Evolutionary conservation across 2,329 filamentous ascomycete genomes (phyloP).

Genomic region (Paraphaeosphaeria minitans): DNA sequence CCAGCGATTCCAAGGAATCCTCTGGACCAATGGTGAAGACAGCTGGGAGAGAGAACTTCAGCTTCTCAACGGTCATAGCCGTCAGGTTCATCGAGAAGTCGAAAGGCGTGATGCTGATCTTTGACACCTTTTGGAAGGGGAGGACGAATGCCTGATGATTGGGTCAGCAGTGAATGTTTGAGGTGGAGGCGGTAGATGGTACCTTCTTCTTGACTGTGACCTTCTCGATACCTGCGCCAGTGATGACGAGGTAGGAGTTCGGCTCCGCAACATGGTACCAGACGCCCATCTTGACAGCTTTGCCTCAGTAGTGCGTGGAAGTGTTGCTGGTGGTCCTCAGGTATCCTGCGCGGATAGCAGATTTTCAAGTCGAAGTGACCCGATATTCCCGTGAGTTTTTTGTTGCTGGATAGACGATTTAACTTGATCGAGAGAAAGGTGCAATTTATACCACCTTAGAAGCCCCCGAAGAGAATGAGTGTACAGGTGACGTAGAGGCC

Average conservation of each 20-base stretch:
- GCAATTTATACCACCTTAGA: not conserved
- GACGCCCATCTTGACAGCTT: constrained; percentile 43
- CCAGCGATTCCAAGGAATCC: constrained; percentile 70
- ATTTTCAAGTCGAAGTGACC: not conserved
- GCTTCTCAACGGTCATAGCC: constrained; percentile 88
- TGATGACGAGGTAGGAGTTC: constrained; percentile 86
- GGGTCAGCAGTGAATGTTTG: not conserved
- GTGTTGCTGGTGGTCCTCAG: not conserved
- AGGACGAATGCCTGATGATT: constrained; percentile 40
- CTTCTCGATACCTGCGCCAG: constrained; percentile 74
- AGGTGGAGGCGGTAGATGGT: constrained; percentile 48
- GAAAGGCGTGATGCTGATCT: constrained; percentile 69
- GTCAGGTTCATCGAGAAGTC: constrained; percentile 84
- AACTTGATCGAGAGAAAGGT: not conserved
- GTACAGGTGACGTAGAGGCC: not conserved
- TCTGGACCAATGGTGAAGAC: constrained; percentile 87
- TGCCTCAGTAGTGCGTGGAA: not conserved
- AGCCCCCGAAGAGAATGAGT: not conserved
- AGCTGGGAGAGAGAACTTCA: constrained; percentile 80
- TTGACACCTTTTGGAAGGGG: constrained; percentile 48
- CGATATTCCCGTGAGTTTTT: not conserved
- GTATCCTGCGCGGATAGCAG: too few relatives aligned
- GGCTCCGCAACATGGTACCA: constrained; percentile 73
- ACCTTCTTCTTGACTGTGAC: constrained; percentile 80
- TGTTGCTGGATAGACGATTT: not conserved